A percentile compares a stretch with the other conserved stretches of the same genome.
Conservation (phyloP, 2,329 filamentous ascomycete genomes). For the Alternaria incomplexa region DNA sequence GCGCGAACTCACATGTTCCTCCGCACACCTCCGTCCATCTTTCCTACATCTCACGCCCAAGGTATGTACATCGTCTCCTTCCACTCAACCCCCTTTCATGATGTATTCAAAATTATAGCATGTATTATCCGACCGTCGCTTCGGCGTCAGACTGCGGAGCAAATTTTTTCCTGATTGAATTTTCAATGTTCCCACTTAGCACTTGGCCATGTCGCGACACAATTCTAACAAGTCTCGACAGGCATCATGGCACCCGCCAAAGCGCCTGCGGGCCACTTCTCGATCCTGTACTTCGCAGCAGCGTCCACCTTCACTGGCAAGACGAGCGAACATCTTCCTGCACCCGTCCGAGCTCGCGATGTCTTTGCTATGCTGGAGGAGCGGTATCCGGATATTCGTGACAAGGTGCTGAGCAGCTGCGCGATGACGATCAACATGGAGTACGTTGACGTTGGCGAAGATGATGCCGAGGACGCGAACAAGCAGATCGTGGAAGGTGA, state of each 20-base stretch:
- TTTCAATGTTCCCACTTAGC: neutral
- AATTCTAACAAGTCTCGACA: constrained; percentile 22
- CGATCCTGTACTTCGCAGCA: constrained; percentile 80
- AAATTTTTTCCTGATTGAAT: constrained; percentile 40
- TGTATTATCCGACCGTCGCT: constrained; percentile 56
- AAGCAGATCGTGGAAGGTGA: constrained; percentile 72
- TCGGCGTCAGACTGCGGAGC: constrained; percentile 40
- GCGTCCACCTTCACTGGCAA: constrained; percentile 75
- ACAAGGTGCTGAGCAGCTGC: constrained; percentile 72
- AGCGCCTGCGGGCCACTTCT: constrained; percentile 71
- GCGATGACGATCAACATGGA: constrained; percentile 81
- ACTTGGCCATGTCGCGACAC: neutral
- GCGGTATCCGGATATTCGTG: constrained; percentile 71
- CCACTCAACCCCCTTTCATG: constrained; percentile 24
- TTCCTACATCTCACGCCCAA: constrained; percentile 14
- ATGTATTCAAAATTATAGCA: constrained; percentile 53
- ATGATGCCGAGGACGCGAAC: constrained; percentile 52
- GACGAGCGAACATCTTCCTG: constrained; percentile 68
- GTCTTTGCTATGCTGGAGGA: constrained; percentile 73
- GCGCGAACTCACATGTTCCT: constrained; percentile 27
- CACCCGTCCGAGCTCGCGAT: constrained; percentile 67
- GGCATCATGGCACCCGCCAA: constrained; percentile 51
- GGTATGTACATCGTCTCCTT: constrained; percentile 24
- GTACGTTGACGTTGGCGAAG: constrained; percentile 74
- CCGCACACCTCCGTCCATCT: constrained; percentile 12